These are phyloP conservation scores for Psidium friedrichsthalianum DNA, from an alignment of 345 rosid genomes.

Conservation along the genomic window DNA sequence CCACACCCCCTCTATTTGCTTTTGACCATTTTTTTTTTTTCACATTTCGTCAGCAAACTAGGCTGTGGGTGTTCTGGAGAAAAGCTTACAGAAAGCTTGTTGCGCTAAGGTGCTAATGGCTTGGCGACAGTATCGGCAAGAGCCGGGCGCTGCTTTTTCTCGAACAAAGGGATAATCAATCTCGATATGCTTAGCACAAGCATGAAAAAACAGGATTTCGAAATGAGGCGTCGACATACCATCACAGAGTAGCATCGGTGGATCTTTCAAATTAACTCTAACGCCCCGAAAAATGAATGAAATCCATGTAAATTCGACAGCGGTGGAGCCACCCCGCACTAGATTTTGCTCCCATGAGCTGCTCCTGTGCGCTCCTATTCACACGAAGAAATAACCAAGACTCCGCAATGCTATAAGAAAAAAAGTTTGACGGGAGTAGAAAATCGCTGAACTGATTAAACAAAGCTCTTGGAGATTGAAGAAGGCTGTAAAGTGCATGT, in stretches of 20 bases:
- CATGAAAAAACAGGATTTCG: not conserved
- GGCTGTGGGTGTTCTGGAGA: not conserved
- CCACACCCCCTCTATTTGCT: not conserved
- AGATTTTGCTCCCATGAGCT: too few relatives aligned
- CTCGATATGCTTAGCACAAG: not conserved
- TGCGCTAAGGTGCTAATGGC: not conserved
- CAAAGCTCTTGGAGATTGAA: too few relatives aligned
- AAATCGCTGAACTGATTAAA: too few relatives aligned
- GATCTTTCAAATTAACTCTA: not conserved
- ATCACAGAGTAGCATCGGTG: not conserved
- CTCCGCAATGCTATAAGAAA: too few relatives aligned
- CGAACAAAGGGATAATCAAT: not conserved
- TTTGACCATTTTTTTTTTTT: not conserved
- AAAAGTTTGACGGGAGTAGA: too few relatives aligned
- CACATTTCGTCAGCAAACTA: not conserved
- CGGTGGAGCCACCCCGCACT: not conserved
- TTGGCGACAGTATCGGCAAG: not conserved
- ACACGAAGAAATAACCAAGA: too few relatives aligned
- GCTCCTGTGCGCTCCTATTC: too few relatives aligned
- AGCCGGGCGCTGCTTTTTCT: not conserved
- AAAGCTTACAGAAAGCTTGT: not conserved
- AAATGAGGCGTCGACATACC: not conserved
- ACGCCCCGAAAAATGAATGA: not conserved
- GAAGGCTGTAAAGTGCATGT: too few relatives aligned
- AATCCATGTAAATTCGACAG: too few relatives aligned